These are phyloP conservation scores for Hibiscus tridactylites DNA, from an alignment of 345 rosid genomes.

Conservation along the genomic window DNA sequence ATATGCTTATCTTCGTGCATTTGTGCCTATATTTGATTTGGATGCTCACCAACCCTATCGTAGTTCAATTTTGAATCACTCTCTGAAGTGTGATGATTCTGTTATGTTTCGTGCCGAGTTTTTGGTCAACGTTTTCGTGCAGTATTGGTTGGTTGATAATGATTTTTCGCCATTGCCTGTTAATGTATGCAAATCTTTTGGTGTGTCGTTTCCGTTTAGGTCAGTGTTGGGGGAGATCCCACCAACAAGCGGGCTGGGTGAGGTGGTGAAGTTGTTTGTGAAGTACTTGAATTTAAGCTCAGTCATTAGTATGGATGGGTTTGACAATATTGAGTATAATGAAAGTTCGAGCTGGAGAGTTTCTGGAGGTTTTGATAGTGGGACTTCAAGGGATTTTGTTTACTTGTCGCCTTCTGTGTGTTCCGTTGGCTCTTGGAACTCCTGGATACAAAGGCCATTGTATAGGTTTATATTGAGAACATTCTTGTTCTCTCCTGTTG, in stretches of 20 bases:
- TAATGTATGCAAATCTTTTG: slow-evolving; percentile 50
- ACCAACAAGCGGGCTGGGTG: slow-evolving; percentile 65
- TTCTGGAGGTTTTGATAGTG: slow-evolving; percentile 27
- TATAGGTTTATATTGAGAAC: slow-evolving; percentile 76
- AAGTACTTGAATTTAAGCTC: slow-evolving; percentile 72
- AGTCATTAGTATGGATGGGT: slow-evolving; percentile 23
- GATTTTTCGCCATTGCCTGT: slow-evolving; percentile 73
- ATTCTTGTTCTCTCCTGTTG: slow-evolving; percentile 70
- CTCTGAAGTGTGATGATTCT: slow-evolving; percentile 50
- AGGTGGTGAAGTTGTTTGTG: slow-evolving; percentile 72
- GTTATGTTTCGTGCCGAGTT: slow-evolving; percentile 57
- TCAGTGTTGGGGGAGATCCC: slow-evolving; percentile 59
- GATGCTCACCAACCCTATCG: slow-evolving; percentile 59
- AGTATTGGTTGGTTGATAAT: slow-evolving; percentile 87
- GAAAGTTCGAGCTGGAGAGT: slow-evolving; percentile 40
- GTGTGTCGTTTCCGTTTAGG: slow-evolving; percentile 44
- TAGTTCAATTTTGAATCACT: slow-evolving; percentile 71
- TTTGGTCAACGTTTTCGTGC: slow-evolving; percentile 56
- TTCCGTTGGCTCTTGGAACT: slow-evolving; percentile 58
- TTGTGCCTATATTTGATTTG: slow-evolving; percentile 63
- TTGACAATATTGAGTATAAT: slow-evolving; percentile 27
- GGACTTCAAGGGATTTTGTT: slow-evolving; percentile 26
- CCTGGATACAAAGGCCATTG: slow-evolving; percentile 62
- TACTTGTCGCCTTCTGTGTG: slow-evolving; percentile 25
- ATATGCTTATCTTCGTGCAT: slow-evolving; percentile 64